Evolutionary conservation across 805 yeast genomes (phyloP), one percentile per base, ranked within the genome.

Genomic region (Kluyveromyces lactis): DNA sequence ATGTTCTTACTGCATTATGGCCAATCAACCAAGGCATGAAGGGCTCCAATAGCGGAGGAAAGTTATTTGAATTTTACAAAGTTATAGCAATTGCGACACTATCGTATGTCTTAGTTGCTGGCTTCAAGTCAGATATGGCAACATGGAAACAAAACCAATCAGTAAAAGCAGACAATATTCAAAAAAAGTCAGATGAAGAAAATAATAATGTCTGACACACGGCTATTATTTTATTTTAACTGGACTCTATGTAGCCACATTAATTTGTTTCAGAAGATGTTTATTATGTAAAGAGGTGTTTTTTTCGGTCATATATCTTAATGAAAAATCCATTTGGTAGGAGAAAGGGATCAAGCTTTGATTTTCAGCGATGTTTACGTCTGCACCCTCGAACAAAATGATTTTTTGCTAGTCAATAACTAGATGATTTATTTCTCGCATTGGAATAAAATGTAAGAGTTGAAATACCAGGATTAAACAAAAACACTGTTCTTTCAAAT

Each of bases 71-170:
- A 27, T 27, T 27, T 11, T 27, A 27, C n/a, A 27, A 13, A 27
- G 30, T 27, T 27, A 11, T 27, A 27, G 30, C 30, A 27, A 27
- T 27, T 27, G 30, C 30, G 30, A 27, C 30, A 27, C 30, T 27
- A 27, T 7, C 30, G n/a, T 27, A 27, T 11, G 30, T 27, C 11
- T 27, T 27, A 27, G 30, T 27, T 27, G 30, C 30, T 27, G 30
- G 30, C 7, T 27, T 27, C n/a, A 27, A 27, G 30, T 7, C 30
- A 27, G 30, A 27, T 11, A 27, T 27, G 30, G 16, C 13, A 27
- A 27, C 16, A 27, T 27, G 30, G 30, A 27, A 27, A 27, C 30
- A 27, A 27, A 27, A 27, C 30, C 30, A 27, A 27, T 27, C 30
- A 12, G 30, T 27, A 7, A 27, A 27, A 27, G 30, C 30, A 27